A percentile compares a stretch with the other conserved stretches of the same genome.
phyloP scores from a whole-genome alignment of 306 rosid genomes.

The Inga oerstediana region DNA sequence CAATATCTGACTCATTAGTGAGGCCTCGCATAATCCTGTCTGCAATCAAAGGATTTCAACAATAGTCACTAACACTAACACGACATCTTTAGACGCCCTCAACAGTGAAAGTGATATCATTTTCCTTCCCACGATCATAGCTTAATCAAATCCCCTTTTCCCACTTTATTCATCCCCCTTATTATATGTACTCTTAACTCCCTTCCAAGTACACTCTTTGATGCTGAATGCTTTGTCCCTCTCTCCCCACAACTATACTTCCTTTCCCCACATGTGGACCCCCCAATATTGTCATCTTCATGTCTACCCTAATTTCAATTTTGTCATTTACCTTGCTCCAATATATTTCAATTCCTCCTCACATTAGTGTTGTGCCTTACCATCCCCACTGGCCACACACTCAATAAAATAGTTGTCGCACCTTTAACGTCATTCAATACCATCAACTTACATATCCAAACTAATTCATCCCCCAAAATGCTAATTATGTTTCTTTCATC shows the following conservation, averaged over 20 bases:
- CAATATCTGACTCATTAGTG: constrained; percentile 38
- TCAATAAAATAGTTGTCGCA: constrained; percentile 3
- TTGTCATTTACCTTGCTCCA: constrained; percentile 35
- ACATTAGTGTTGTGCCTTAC: neutral
- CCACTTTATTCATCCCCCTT: constrained; percentile 28
- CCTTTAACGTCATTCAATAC: neutral
- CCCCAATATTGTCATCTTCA: neutral
- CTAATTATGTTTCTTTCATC: too few relatives aligned
- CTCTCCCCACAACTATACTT: constrained; percentile 16
- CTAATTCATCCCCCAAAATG: too few relatives aligned
- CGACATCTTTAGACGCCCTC: too few relatives aligned
- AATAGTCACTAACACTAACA: too few relatives aligned
- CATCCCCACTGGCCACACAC: constrained; percentile 3
- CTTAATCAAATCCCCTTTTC: constrained; percentile 35
- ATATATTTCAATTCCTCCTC: neutral
- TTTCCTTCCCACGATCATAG: constrained; percentile 12
- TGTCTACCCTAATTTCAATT: neutral
- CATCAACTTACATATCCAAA: too few relatives aligned
- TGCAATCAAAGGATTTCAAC: neutral
- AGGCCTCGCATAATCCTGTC: constrained; percentile 15
- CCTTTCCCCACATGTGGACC: constrained; percentile 46
- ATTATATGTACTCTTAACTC: constrained; percentile 29
- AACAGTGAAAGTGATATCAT: constrained; percentile 9
- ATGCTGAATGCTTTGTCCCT: constrained; percentile 40
- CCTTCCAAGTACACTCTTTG: constrained; percentile 43